Evolutionary conservation across 1,284 basidiomycete species (phyloP), one percentile per base, ranked within the genome.

Genomic region (Cryptococcus deneoformans): DNA sequence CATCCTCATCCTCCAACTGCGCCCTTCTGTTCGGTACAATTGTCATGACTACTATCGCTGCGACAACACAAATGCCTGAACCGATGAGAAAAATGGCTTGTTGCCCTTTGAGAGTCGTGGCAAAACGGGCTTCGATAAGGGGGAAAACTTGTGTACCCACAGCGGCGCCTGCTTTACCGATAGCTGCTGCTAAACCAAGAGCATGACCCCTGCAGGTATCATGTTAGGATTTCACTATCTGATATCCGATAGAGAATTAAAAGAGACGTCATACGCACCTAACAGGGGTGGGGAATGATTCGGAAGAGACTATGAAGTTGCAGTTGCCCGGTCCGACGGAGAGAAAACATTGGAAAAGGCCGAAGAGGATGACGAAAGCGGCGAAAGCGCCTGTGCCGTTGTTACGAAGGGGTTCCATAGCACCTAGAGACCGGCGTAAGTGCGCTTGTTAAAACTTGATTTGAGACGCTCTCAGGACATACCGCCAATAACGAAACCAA

Each of bases 131-230:
- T 47, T 62, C 64, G 45, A 63, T 65, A 8, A 62, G 56, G 24
- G 24, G 60, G 57, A 67, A 67, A 7, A 65, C 59, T 50, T 63
- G 57, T 85, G 37, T 88, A 38, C 62, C 65, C 42, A 69, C 62
- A 3, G 65, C 63, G 1, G 65, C 88, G 5, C 88, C 88, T 0
- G 84, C 80, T 69, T 89, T 90, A 4, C 87, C 87, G 10, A 88
- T 75, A 0, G 87, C 86, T 7, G 87, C 71, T 0, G 72, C 71
- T 47, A 89, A 66, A 3, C 87, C 87, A 60, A 86, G 87, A 66
- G 84, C 85, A 10, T 86, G 86, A 7, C 86, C 87, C 87, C 57
- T 59, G 20, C 20, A 20, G 20, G 20, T 20, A 20, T 20, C 20
- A 16, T n/a, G n/a, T 5, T 24, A 24, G 12, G 46, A 20, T 7